phyloP scores from a whole-genome alignment of 345 rosid species.

The Pelargonium nanum region DNA sequence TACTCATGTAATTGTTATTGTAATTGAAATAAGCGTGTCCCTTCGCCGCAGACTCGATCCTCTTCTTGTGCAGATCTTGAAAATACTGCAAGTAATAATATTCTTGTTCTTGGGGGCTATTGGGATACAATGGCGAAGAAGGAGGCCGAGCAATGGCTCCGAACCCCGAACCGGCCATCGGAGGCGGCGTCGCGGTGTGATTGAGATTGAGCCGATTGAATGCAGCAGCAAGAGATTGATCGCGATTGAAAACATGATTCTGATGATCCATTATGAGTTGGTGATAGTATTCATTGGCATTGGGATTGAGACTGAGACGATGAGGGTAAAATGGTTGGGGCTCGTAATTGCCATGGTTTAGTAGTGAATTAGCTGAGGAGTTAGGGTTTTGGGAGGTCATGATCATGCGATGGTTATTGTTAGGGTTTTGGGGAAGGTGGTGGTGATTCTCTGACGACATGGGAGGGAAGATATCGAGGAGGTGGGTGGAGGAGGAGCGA shows the following conservation, averaged over 20 bases:
- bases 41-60: neutral
- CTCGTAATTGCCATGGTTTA: too few species aligned
- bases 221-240: neutral
- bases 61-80: neutral
- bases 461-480: neutral
- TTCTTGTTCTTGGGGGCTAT: neutral
- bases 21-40: neutral
- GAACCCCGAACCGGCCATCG: neutral
- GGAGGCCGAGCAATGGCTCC: neutral
- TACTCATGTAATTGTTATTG: neutral
- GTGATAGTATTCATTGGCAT: neutral
- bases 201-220: neutral
- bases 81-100: neutral
- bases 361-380: too few species aligned
- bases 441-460: neutral
- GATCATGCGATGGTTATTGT: neutral
- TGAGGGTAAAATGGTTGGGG: neutral
- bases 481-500: neutral
- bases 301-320: neutral
- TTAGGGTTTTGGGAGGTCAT: neutral
- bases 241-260: neutral
- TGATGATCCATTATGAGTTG: neutral
- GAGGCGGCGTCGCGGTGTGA: neutral
- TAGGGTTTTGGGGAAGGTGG: neutral
- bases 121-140: neutral